These are phyloP conservation scores for Jatropha podagrica DNA, from an alignment of 441 rosid species.

Conservation along the genomic window DNA sequence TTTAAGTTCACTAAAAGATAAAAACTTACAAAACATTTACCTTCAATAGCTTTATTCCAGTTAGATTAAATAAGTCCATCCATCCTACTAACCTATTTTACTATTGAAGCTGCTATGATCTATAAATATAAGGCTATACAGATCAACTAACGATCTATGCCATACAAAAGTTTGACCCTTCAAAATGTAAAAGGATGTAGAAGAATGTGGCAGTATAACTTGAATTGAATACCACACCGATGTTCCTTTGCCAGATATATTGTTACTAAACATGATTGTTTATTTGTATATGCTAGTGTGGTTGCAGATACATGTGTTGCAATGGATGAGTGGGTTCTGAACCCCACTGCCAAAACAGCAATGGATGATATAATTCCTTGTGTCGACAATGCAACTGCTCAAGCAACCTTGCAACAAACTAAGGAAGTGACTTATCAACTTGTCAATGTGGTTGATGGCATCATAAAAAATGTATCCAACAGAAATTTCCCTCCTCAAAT, in stretches of 20 bases:
- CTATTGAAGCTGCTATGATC: neutral
- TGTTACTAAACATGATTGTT: slow-evolving; percentile 6
- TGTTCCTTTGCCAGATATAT: neutral
- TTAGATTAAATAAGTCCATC: neutral
- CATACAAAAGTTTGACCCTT: too few species aligned
- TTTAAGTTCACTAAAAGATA: too few species aligned
- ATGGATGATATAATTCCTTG: slow-evolving; percentile 90
- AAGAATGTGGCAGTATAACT: neutral
- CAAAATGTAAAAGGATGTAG: neutral
- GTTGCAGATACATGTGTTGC: slow-evolving; percentile 83
- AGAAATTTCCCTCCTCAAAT: slow-evolving; percentile 47
- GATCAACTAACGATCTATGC: neutral
- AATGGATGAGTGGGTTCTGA: slow-evolving; percentile 83
- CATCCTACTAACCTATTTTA: neutral
- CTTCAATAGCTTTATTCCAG: neutral
- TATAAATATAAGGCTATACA: neutral
- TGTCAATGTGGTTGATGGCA: slow-evolving; percentile 44
- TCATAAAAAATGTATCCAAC: slow-evolving; percentile 51
- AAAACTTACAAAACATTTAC: neutral
- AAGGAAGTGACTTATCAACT: slow-evolving; percentile 63
- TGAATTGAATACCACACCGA: neutral
- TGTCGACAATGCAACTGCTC: slow-evolving; percentile 81
- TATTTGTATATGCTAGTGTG: slow-evolving; percentile 40
- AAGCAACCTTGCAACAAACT: slow-evolving; percentile 60
- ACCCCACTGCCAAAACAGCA: slow-evolving; percentile 81